Percentiles rank a stretch among this genome's conserved stretches.
Conservation (phyloP, 2,329 filamentous ascomycete genomes). For the Penicillium sclerotigenum region DNA sequence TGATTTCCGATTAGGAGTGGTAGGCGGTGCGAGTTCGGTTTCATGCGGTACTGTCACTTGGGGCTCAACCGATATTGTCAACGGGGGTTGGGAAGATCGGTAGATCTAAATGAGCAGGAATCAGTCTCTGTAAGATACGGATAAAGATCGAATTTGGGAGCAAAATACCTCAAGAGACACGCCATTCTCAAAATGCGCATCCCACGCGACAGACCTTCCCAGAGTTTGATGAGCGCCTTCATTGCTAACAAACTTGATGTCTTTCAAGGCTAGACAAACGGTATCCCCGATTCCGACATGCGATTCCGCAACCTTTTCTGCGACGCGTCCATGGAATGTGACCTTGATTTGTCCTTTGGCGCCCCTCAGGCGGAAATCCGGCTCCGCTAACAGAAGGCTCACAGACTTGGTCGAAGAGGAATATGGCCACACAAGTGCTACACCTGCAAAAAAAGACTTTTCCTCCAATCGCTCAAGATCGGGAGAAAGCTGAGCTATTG, state of each 20-base stretch:
- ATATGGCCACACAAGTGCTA: slow-evolving; percentile 90
- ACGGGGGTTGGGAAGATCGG: slow-evolving; percentile 23
- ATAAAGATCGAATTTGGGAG: background rate
- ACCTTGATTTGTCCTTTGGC: slow-evolving; percentile 77
- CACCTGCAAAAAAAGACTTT: slow-evolving; percentile 60
- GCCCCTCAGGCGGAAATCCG: slow-evolving; percentile 75
- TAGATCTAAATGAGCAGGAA: slow-evolving; percentile 22
- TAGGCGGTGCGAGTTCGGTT: slow-evolving; percentile 19
- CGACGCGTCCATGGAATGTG: slow-evolving; percentile 68
- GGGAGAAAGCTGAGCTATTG: slow-evolving; percentile 45
- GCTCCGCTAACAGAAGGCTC: slow-evolving; percentile 78
- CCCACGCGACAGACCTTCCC: slow-evolving; percentile 56
- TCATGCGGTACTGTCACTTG: slow-evolving; percentile 29
- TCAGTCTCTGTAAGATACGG: background rate
- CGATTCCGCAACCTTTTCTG: slow-evolving; percentile 63
- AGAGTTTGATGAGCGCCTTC: slow-evolving; percentile 53
- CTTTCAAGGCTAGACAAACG: slow-evolving; percentile 65
- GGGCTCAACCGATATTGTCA: slow-evolving; percentile 53
- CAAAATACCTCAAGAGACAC: slow-evolving; percentile 38
- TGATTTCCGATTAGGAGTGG: slow-evolving; percentile 26
- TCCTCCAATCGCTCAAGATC: slow-evolving; percentile 24
- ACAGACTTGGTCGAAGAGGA: slow-evolving; percentile 71
- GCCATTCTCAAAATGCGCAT: slow-evolving; percentile 48
- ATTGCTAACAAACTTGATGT: slow-evolving; percentile 61
- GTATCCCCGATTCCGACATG: slow-evolving; percentile 76